phyloP scores from a whole-genome alignment of 2,329 filamentous ascomycete genomes.

The Aspergillus bombycis region DNA sequence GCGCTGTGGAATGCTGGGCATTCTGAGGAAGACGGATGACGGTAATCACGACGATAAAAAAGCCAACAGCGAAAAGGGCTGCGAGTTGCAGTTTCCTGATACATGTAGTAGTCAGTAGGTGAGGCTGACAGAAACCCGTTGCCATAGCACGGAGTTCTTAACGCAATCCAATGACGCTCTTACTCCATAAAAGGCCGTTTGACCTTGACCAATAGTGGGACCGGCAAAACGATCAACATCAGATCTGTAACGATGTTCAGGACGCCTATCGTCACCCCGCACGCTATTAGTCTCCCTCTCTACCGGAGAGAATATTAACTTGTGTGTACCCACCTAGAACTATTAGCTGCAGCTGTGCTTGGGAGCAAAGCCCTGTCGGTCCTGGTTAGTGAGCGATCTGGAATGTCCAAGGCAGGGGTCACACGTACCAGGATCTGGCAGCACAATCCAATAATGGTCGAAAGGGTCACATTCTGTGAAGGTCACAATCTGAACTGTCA shows the following conservation, averaged over 20 bases:
- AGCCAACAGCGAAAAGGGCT: slow-evolving; percentile 2
- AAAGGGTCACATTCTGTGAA: slow-evolving; percentile 9
- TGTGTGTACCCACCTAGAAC: not conserved
- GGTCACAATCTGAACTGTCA: slow-evolving; percentile 6
- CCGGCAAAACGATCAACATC: slow-evolving; percentile 6
- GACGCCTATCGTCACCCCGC: not conserved
- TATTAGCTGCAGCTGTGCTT: slow-evolving; percentile 6
- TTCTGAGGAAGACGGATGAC: slow-evolving; percentile 6
- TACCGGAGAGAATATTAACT: not conserved
- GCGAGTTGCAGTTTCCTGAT: slow-evolving; percentile 8
- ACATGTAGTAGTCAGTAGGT: not conserved
- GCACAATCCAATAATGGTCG: slow-evolving; percentile 10
- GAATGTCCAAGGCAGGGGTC: not conserved
- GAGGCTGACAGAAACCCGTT: not conserved
- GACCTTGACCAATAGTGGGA: slow-evolving; percentile 4
- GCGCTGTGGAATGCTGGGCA: not conserved
- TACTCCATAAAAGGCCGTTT: slow-evolving; percentile 1
- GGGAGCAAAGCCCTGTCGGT: slow-evolving; percentile 1
- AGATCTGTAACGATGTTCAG: slow-evolving; percentile 7
- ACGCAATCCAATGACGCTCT: not conserved
- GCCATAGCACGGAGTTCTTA: not conserved
- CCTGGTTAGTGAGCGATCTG: not conserved
- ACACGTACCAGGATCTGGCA: slow-evolving; percentile 4
- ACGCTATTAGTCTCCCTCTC: not conserved
- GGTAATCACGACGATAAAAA: slow-evolving; percentile 5